These are phyloP conservation scores for Phaeoacremonium minimum DNA, from an alignment of 2,329 filamentous ascomycete genomes.

Conservation along the genomic window DNA sequence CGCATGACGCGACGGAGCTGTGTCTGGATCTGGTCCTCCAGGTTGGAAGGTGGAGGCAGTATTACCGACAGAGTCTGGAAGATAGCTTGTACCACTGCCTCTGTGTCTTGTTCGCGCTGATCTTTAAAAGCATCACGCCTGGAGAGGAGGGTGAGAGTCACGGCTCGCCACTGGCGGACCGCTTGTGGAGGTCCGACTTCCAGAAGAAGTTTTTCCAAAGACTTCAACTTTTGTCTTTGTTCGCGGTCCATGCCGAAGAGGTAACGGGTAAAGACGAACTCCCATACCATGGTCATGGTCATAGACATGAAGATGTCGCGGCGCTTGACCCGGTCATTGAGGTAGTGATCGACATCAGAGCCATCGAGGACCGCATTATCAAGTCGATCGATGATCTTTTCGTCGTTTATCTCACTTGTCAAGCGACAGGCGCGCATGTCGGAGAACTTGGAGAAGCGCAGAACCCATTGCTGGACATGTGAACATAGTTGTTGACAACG, in stretches of 20 bases:
- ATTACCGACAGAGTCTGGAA: slow-evolving; percentile 79
- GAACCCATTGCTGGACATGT: slow-evolving; percentile 95
- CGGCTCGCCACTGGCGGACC: slow-evolving; percentile 96
- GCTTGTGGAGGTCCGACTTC: slow-evolving; percentile 84
- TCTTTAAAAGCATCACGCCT: slow-evolving; percentile 74
- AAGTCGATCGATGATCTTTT: slow-evolving; percentile 89
- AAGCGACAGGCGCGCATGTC: slow-evolving; percentile 84
- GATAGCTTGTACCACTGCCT: slow-evolving; percentile 91
- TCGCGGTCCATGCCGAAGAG: slow-evolving; percentile 98
- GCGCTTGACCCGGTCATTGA: slow-evolving; percentile 81
- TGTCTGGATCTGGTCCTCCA: slow-evolving; percentile 75
- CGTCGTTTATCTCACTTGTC: slow-evolving; percentile 80
- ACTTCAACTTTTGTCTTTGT: slow-evolving; percentile 95
- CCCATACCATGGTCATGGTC: slow-evolving; percentile 99
- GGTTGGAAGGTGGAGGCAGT: slow-evolving; percentile 77
- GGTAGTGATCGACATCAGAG: slow-evolving; percentile 83
- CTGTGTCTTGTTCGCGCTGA: slow-evolving; percentile 84
- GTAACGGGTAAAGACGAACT: slow-evolving; percentile 96
- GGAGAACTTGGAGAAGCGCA: slow-evolving; percentile 96
- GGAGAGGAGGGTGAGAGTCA: slow-evolving; percentile 84
- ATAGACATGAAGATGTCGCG: slow-evolving; percentile 98
- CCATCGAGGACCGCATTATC: slow-evolving; percentile 94
- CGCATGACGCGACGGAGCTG: slow-evolving; percentile 84
- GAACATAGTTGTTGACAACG: slow-evolving; percentile 93
- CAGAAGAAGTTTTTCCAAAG: slow-evolving; percentile 82